Evolutionary conservation across 2,329 filamentous ascomycete genomes (phyloP).

Genomic region (Fusarium equiseti): DNA sequence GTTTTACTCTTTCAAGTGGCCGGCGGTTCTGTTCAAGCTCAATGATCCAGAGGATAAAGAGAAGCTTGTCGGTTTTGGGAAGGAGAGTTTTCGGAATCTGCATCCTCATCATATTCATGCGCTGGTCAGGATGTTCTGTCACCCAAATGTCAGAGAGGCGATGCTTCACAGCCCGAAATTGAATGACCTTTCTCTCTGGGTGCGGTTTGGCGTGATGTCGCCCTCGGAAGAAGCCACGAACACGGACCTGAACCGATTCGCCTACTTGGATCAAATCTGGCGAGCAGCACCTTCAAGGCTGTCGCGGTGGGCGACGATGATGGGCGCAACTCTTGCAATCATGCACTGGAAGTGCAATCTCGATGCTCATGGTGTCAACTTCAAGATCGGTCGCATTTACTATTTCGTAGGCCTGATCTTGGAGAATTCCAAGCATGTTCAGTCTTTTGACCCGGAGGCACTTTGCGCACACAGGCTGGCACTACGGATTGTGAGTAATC

Average conservation of each 20-base stretch:
- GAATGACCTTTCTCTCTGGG: slow-evolving; percentile 11
- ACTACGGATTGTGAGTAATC: not conserved
- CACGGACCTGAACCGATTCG: slow-evolving; percentile 20
- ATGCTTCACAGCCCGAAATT: not conserved
- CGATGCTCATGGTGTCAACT: slow-evolving; percentile 43
- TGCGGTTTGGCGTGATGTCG: slow-evolving; percentile 18
- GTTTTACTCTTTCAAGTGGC: not conserved
- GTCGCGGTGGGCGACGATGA: slow-evolving; percentile 9
- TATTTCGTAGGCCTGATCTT: not conserved
- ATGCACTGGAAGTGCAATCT: slow-evolving; percentile 44
- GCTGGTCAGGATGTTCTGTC: slow-evolving; percentile 6
- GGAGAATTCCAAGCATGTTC: not conserved
- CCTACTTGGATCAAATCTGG: slow-evolving; percentile 41
- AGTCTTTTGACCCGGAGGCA: not conserved
- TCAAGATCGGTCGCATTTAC: slow-evolving; percentile 28
- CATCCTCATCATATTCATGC: not conserved
- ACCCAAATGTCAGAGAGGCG: not conserved
- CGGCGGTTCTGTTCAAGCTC: not conserved
- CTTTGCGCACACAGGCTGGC: not conserved
- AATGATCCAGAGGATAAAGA: not conserved
- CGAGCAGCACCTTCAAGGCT: slow-evolving; percentile 4
- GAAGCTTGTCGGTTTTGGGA: slow-evolving; percentile 2
- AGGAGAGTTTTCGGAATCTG: slow-evolving; percentile 14
- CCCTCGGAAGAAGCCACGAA: not conserved
- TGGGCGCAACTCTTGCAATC: slow-evolving; percentile 43